Conservation (phyloP, 2,329 filamentous ascomycete genomes). For the Penicillium nordicum region DNA sequence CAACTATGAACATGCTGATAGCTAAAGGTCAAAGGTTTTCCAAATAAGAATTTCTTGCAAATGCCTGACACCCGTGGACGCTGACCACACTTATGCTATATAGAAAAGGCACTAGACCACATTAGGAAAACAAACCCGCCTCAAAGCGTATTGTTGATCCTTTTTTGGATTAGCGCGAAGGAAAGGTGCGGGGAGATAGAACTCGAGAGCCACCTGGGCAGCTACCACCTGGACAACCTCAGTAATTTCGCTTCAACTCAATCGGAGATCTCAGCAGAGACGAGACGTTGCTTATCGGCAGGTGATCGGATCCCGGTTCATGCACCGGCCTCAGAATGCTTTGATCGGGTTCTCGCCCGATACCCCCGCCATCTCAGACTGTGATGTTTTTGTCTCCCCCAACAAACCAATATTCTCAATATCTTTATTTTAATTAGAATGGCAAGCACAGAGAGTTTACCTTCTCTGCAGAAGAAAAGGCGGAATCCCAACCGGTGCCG, state of each 20-base stretch:
- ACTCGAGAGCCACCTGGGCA: too few species aligned
- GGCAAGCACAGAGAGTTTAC: not conserved
- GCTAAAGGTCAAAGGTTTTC: not conserved
- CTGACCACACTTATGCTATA: not conserved
- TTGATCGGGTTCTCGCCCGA: slow-evolving; percentile 5
- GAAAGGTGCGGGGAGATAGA: not conserved
- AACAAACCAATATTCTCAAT: not conserved
- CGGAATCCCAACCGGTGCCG: slow-evolving; percentile 24
- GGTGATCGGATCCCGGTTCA: slow-evolving; percentile 9
- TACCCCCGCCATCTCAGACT: not conserved
- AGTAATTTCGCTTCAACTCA: not conserved
- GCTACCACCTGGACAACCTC: not conserved
- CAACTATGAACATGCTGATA: not conserved
- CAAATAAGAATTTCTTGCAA: not conserved
- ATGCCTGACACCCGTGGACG: not conserved
- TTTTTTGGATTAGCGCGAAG: not conserved
- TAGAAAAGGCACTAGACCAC: not conserved
- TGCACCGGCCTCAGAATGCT: not conserved
- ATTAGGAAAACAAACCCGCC: not conserved
- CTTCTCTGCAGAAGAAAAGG: slow-evolving; percentile 13
- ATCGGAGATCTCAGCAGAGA: not conserved
- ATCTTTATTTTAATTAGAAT: not conserved
- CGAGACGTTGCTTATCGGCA: not conserved
- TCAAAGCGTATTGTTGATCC: not conserved
- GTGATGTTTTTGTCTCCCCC: not conserved